Percentiles rank a stretch among this genome's conserved stretches.
phyloP scores from a whole-genome alignment of 257 asterid species.

The Anisodus tanguticus region DNA sequence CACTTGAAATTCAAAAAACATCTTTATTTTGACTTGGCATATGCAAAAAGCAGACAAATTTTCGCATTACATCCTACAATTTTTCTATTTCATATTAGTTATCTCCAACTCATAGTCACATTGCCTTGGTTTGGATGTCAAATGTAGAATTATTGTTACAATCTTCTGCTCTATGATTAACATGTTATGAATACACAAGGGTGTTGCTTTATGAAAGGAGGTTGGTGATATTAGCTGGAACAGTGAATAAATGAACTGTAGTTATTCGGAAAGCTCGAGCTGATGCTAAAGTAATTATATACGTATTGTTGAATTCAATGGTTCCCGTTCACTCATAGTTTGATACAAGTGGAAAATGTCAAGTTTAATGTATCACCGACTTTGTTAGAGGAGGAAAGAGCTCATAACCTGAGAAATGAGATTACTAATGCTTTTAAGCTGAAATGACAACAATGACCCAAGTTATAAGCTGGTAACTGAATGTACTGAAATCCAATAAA shows the following conservation, averaged over 20 bases:
- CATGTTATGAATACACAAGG: not conserved
- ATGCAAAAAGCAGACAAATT: not conserved
- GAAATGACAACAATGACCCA: not conserved
- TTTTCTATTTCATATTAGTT: not conserved
- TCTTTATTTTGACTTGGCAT: not conserved
- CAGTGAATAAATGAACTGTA: slow-evolving; percentile 14
- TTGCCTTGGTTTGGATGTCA: not conserved
- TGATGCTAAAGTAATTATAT: slow-evolving; percentile 6
- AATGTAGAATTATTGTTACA: not conserved
- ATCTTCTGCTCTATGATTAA: not conserved
- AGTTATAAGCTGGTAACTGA: slow-evolving; percentile 15
- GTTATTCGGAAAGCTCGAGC: not conserved
- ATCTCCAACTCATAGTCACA: not conserved
- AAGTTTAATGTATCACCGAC: not conserved
- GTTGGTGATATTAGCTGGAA: slow-evolving; percentile 16
- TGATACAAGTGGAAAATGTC: slow-evolving; percentile 13
- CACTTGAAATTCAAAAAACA: not conserved
- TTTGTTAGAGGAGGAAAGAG: not conserved
- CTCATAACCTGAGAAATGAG: not conserved
- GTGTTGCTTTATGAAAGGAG: not conserved
- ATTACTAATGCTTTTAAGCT: not conserved
- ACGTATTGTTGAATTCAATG: slow-evolving; percentile 12
- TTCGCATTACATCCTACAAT: not conserved
- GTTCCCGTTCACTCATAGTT: not conserved
- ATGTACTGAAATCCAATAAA: not conserved